Conservation (phyloP, 2,329 filamentous ascomycete species). For the Xylariaceae sp. region DNA sequence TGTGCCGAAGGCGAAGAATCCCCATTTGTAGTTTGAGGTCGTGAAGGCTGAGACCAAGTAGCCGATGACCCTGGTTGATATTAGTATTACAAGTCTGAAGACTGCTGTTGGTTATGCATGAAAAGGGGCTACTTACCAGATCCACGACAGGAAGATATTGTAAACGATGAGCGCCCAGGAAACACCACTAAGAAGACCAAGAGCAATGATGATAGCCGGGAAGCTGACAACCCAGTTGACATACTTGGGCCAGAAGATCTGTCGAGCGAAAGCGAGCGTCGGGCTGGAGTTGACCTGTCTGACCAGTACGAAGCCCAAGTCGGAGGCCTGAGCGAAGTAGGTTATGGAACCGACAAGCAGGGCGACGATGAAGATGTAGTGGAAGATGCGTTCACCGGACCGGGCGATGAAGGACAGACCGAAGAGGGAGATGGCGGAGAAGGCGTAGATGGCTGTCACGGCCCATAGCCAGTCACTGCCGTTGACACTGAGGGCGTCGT, state of each 20-base stretch:
- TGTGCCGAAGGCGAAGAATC: conserved; percentile 51
- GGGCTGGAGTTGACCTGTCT: conserved; percentile 33
- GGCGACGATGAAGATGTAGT: conserved; percentile 49
- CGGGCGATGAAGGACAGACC: conserved; percentile 39
- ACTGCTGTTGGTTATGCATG: neutral
- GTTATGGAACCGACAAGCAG: conserved; percentile 45
- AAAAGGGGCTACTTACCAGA: conserved; percentile 35
- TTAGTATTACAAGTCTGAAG: neutral
- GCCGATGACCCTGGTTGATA: conserved; percentile 37
- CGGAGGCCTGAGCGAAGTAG: conserved; percentile 50
- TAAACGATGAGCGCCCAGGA: conserved; percentile 53
- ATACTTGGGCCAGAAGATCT: conserved; percentile 54
- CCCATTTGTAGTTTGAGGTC: conserved; percentile 50
- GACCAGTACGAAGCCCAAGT: conserved; percentile 44
- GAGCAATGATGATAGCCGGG: conserved; percentile 40
- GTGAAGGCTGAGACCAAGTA: conserved; percentile 48
- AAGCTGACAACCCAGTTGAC: conserved; percentile 48
- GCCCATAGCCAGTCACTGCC: conserved; percentile 54
- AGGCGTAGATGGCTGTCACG: conserved; percentile 44
- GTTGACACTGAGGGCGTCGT: conserved; percentile 37
- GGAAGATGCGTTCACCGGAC: conserved; percentile 49
- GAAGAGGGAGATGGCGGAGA: conserved; percentile 42
- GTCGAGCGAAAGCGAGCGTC: conserved; percentile 33
- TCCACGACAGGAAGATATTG: conserved; percentile 46
- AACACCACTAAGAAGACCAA: conserved; percentile 47